Base-by-base conservation (phyloP, 441 rosid species). In the Arabidopsis hybrid region DNA sequence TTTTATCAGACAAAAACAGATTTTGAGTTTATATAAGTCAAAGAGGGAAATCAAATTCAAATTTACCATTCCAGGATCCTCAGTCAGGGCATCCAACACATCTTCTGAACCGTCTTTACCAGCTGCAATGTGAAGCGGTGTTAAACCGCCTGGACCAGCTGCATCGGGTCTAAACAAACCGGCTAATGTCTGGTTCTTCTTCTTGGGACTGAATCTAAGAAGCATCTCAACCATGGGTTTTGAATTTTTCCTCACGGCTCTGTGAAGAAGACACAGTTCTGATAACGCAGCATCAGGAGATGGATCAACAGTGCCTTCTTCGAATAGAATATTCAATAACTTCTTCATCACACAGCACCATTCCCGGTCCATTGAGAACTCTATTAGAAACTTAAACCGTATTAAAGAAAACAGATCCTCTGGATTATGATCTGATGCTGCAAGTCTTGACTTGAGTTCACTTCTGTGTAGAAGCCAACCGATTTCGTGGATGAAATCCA, bases 71-170 rank as follows among this genome's bases (percentile, higher is more conserved):
- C 78, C 85, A 13, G 87, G 91, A 82, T 87, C 91, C 34, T 84
- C 74, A 11, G 86, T 87, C 38, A 87, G 75, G 70, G 91, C 89
- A 69, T 85, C 89, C 82, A 87, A 42, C 67, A 87, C 78, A 34
- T 72, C 51, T 76, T 85, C 89, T n/a, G 79, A 82, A n/a, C 78
- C 84, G 42, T 74, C 83, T 53, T 10, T 71, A 77, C 86, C 78
- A 17, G 89, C 88, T 21, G 86, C 91, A 29, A 85, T 49, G 47
- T 85, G 91, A 83, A 87, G 91, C 45, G 91, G 91, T 69, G 91
- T 87, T 83, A 85, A 81, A 42, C 89, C 87, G 18, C 78, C 85
- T 21, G 89, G 88, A 17, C 86, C 89, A 16, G 65, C 67, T 69
- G 69, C 73, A 81, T 85, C 76, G 0, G 88, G 86, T 55, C 66